Evolutionary conservation across 352 stramenopile genomes (phyloP), one percentile per base, ranked within the genome.

Genomic region (Aphanomyces astaci): DNA sequence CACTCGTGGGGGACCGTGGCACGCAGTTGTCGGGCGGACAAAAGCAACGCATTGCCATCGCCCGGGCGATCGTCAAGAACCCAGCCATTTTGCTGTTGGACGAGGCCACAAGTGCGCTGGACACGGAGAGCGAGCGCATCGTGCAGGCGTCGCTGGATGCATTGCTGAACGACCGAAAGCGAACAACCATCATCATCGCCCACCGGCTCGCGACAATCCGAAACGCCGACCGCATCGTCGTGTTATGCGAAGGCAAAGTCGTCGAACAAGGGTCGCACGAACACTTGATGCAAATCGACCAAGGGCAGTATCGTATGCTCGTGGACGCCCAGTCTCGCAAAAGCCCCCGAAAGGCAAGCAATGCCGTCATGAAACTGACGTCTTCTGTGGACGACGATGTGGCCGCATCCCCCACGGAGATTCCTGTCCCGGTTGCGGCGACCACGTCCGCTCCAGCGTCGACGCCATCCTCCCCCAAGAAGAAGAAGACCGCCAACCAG

Each of bases 111-210:
- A 80, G 64, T 73, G 79, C 76, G 63, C 54, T 96, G 39, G 83
- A 96, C 70, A 72, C 73, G 9, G 78, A 90, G 59, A 89, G 77
- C 71, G 89, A 97, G 71, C 64, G 75, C 7, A 72, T 91, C 13
- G 88, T 96, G 3, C 89, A 96, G 54, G 68, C 75, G 1, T 91
- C 88, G 56, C 74, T 96, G 10, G 80, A 93, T 54, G 72, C 60
- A 60, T 73, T 76, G 36, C 76, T 75, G 71, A 72, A 57, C 63
- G 75, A 74, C 71, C 83, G 73, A 0, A 75, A 77, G 15, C 85
- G 81, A 30, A 98, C 93, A 11, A 97, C 87, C n/a, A 79, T 98
- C 53, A 92, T 98, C 53, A 96, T 97, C 66, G 96, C 96, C 0
- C 94, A 98, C 74, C 82, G 96, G 13, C 75, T 98, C 27, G 92